Evolutionary conservation across 176 grass and related monocot genomes (phyloP).

Genomic region (Carex scoparia): DNA sequence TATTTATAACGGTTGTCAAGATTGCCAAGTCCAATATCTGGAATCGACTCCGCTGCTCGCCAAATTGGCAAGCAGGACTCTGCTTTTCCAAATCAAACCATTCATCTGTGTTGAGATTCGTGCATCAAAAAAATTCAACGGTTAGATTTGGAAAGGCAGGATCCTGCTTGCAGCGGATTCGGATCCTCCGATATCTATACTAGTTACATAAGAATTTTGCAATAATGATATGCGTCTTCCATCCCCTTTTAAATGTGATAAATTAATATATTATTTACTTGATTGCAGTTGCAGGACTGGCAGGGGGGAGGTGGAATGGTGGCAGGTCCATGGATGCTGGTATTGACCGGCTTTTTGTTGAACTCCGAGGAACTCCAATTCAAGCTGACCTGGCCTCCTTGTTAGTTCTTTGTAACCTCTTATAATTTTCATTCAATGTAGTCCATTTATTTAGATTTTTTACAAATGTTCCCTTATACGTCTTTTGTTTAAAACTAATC

Average conservation of each 20-base stretch:
- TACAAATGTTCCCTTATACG: not conserved
- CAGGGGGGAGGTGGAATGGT: slow-evolving; percentile 29
- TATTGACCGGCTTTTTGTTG: slow-evolving; percentile 21
- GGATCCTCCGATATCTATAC: not conserved
- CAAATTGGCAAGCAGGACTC: too few species aligned
- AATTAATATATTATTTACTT: not conserved
- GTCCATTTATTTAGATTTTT: not conserved
- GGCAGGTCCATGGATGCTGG: slow-evolving; percentile 14
- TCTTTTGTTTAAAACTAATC: not conserved
- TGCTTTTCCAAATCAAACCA: too few species aligned
- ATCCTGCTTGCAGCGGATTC: too few species aligned
- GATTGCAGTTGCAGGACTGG: slow-evolving; percentile 19
- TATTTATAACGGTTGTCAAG: not conserved
- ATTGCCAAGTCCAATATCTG: not conserved
- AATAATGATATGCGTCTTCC: not conserved
- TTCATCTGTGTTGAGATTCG: too few species aligned
- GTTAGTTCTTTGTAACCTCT: slow-evolving; percentile 13
- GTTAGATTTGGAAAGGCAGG: too few species aligned
- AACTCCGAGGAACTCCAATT: slow-evolving; percentile 31
- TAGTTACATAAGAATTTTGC: not conserved
- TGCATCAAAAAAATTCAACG: too few species aligned
- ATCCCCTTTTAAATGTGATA: not conserved
- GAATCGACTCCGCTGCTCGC: too few species aligned
- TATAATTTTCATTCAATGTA: not conserved
- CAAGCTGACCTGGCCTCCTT: slow-evolving; percentile 39